Percentiles rank a stretch among this genome's conserved stretches.
These are phyloP conservation scores for Gracilaria vermiculophylla DNA, from an alignment of 23 red algal species.

Conservation along the genomic window DNA sequence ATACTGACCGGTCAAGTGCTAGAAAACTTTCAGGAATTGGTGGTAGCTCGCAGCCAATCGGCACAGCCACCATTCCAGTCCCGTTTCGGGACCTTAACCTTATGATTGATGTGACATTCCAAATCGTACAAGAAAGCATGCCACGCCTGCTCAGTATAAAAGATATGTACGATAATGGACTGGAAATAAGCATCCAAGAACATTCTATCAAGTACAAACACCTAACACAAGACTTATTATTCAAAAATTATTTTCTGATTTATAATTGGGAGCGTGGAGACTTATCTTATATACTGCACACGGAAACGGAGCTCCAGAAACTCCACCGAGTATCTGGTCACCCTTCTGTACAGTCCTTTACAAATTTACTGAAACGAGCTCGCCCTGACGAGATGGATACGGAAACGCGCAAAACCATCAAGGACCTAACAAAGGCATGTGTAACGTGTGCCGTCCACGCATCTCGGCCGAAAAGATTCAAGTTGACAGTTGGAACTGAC, in stretches of 20 bases:
- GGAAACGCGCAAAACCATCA: not conserved
- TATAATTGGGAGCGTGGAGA: not conserved
- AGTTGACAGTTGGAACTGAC: conserved; percentile 30
- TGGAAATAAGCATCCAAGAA: conserved; percentile 12
- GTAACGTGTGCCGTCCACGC: conserved; percentile 11
- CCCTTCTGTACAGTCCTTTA: not conserved
- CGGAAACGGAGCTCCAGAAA: not conserved
- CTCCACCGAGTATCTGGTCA: conserved; percentile 1
- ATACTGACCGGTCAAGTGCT: not conserved
- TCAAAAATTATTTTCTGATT: conserved; percentile 1
- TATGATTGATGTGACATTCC: not conserved
- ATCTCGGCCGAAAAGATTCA: conserved; percentile 33
- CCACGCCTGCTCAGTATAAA: no score
- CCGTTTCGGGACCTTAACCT: not conserved
- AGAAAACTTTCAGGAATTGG: not conserved
- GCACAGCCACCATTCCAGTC: not conserved
- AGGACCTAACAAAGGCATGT: conserved; percentile 22
- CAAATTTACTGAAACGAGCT: conserved; percentile 1
- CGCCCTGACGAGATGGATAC: not conserved
- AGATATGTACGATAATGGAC: no score
- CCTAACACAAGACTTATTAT: not conserved
- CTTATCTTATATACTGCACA: not conserved
- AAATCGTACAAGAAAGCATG: not conserved
- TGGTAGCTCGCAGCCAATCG: not conserved
- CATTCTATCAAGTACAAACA: not conserved